Base-by-base conservation (phyloP, 2,329 filamentous ascomycete species). In the Cytospora paraplurivora region DNA sequence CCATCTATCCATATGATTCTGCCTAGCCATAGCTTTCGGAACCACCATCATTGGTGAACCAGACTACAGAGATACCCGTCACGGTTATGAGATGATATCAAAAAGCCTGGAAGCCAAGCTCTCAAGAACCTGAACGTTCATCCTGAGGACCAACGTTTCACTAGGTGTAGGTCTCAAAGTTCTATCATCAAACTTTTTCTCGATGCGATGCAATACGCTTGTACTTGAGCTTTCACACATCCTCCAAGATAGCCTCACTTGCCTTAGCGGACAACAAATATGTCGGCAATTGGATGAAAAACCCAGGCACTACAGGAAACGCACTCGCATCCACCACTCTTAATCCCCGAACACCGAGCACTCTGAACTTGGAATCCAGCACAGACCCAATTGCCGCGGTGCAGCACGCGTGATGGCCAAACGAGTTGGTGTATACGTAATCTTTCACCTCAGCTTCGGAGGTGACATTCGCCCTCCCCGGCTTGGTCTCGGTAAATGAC, bases 281-380 rank as follows among this genome's bases (percentile, higher is more conserved):
- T 1, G 78, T 81, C 3, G 82, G 77, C 3, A 81, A 65, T 77
- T 78, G 69, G 78, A 85, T 19, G 76, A 79, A 49, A 27, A 68
- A 67, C 0, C 83, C 83, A 2, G 73, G 72, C 15, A 73, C 81
- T 44, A 75, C 76, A 1, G 83, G 82, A 65, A 82, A 86, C 1
- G 79, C 76, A 33, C 76, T 79, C 1, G 82, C 84, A 73, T 87
- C 85, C 3, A 87, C 84, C 8, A 86, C 84, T 32, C 85, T 75
- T 57, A 87, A 73, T 0, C 78, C 77, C 4, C 74, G 71, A 0
- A 84, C 79, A 4, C 82, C 83, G 41, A 79, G 74, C 1, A 87
- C 84, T 13, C 78, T 76, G 71, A 85, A 85, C 57, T 79, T 76
- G 0, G 74, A 76, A 69, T 86, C 81, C 59, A 87, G 70, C 4